Evolutionary conservation across 1,139 yeast genomes (phyloP).

Genomic region (Candida albicans): DNA sequence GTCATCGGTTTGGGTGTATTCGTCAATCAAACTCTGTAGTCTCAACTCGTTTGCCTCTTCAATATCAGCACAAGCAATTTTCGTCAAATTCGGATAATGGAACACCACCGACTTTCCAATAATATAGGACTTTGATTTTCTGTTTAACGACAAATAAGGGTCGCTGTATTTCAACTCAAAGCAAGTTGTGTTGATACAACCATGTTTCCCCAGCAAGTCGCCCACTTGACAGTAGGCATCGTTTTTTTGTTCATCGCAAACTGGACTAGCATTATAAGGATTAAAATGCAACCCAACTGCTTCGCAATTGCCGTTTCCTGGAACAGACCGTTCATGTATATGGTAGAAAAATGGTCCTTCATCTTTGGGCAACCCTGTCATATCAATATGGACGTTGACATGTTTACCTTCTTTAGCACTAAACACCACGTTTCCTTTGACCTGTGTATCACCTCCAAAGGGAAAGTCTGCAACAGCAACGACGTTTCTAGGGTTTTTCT

Average conservation of each 20-base stretch:
- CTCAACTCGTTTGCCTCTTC: conserved; percentile 30
- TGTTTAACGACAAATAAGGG: conserved; percentile 53
- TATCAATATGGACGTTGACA: conserved; percentile 59
- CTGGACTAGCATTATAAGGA: conserved; percentile 48
- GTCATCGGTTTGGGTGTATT: conserved; percentile 22
- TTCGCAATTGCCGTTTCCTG: conserved; percentile 46
- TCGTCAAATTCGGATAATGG: conserved; percentile 49
- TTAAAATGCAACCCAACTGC: conserved; percentile 53
- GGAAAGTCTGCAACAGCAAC: conserved; percentile 63
- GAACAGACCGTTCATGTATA: conserved; percentile 52
- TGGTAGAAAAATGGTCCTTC: conserved; percentile 65
- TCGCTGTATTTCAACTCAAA: conserved; percentile 54
- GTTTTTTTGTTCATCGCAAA: conserved; percentile 44
- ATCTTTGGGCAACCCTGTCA: conserved; percentile 53
- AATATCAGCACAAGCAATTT: conserved; percentile 61
- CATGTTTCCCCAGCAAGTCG: conserved; percentile 65
- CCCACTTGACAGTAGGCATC: conserved; percentile 61
- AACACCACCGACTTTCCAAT: conserved; percentile 55
- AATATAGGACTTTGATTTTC: conserved; percentile 46
- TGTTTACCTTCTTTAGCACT: conserved; percentile 45
- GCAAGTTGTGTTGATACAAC: conserved; percentile 55
- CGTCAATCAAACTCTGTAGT: conserved; percentile 26
- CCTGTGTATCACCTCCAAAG: conserved; percentile 35
- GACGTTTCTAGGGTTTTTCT: conserved; percentile 44
- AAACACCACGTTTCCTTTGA: conserved; percentile 53